Evolutionary conservation across 2,329 filamentous ascomycete species (phyloP), one percentile per base, ranked within the genome.

Genomic region (Grosmannia serpens): DNA sequence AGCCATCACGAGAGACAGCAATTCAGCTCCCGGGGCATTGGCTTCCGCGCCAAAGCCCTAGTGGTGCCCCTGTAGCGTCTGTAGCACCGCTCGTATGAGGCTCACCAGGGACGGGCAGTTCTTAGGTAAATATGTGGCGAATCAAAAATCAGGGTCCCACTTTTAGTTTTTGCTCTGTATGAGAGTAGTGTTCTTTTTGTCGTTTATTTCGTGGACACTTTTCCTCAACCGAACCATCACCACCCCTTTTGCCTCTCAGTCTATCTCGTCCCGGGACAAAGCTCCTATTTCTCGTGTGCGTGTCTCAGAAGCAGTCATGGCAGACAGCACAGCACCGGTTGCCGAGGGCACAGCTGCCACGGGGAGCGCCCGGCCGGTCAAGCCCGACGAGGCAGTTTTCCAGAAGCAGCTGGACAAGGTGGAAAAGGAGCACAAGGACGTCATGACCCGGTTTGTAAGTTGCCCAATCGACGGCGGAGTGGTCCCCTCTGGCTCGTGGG

Each of bases 361-460:
- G 58, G 70, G 77, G 61, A 71, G 75, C 62, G 73, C 71, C 65
- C 90, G 85, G 75, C 91, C 91, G 57, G 82, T 88, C 74, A 90
- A 88, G 80, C 94, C 94, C 53, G 89, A 96, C 73, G 88, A 94
- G 76, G 87, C 86, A 64, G 77, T 80, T 65, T 99, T 86, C 79
- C 91, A 95, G 76, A 81, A 85, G 70, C 81, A 82, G 63, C 80
- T 96, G 62, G 85, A 83, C 55, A 83, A 87, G 75, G 87, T 88
- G 29, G 89, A 97, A 75, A 95, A 96, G 78, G 89, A 88, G 64
- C 87, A 95, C 75, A 79, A 87, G 69, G 84, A 83, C 56, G 80
- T 86, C 53, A 87, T 94, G 76, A 85, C 89, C 66, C 68, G 68
- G 64, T 71, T 70, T 53, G 71, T 74, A 68, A 50, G 71, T 62